Evolutionary conservation across 306 rosid species (phyloP), one percentile per base, ranked within the genome.

Genomic region (Notholithocarpus densiflorus): DNA sequence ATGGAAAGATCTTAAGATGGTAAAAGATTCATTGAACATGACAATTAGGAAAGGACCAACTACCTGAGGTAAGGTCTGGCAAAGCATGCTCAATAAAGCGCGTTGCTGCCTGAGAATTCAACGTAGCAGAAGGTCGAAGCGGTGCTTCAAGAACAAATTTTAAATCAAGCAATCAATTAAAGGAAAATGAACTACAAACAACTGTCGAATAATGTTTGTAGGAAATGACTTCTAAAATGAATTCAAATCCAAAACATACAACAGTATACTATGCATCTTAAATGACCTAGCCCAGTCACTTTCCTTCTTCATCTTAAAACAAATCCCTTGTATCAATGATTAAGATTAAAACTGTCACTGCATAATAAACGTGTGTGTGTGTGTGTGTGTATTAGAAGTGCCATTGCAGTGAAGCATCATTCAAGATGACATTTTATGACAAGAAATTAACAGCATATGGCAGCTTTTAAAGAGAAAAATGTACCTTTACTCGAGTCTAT

Each of bases 71-170:
- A 51, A 95, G 98, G 84, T 93, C 94, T 5, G 98, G 99, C 83
- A 95, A 84, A 77, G 98, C 90, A 82, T 91, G 94, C 76, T 82
- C 94, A 4, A 95, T 93, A 81, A 95, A 91, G 72, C 99, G 98
- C 4, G 92, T 89, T 32, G 99, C 98, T n/a, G 98, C 99, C 81
- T 78, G 89, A 80, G 80, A 65, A 77, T 95, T 91, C 87, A 95
- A 89, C 45, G 91, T 89, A 34, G 98, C 81, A 34, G 98, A 93
- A 34, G 98, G 99, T 71, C 91, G 92, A 18, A 95, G 56, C 5
- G 99, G 98, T 48, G 91, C 99, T 93, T 79, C 88, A 87, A 81
- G 82, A 85, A 80, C 76, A 94, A 87, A 80, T 72, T 56, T 48
- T 59, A 81, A 81, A 71, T 73, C 78, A 83, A 12, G 7, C 68